Conservation (phyloP, 2,329 filamentous ascomycete species). For the Colletotrichum caudatum region DNA sequence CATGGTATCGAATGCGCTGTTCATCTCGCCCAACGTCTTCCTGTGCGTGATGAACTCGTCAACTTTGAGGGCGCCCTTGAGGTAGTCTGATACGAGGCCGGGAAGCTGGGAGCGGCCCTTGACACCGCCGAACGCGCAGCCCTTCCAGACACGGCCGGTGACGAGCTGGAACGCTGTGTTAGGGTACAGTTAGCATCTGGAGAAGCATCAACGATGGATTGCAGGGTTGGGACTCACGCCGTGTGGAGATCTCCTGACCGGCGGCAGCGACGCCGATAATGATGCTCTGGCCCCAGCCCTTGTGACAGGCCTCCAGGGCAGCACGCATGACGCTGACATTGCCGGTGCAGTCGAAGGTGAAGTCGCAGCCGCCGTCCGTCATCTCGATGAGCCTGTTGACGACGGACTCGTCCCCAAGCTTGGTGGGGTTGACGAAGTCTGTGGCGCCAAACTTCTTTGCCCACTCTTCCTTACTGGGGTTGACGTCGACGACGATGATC, state of each 20-base stretch:
- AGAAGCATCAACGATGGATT: not conserved
- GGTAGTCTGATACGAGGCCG: constrained; percentile 88
- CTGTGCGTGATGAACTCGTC: constrained; percentile 99
- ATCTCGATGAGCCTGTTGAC: constrained; percentile 95
- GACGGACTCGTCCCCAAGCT: constrained; percentile 82
- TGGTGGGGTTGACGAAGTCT: constrained; percentile 93
- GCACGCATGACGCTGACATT: constrained; percentile 97
- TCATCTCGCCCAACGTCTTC: constrained; percentile 85
- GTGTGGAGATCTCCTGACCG: constrained; percentile 93
- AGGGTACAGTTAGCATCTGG: constrained; percentile 7
- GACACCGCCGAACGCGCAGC: constrained; percentile 97
- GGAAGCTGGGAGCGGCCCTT: constrained; percentile 96
- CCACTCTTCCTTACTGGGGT: constrained; percentile 93
- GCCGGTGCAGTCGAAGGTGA: constrained; percentile 99
- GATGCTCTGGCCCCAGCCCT: constrained; percentile 98
- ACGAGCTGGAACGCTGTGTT: constrained; percentile 93
- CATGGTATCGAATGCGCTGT: constrained; percentile 92
- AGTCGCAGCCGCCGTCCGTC: constrained; percentile 98
- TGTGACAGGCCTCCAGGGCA: constrained; percentile 97
- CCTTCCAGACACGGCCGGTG: constrained; percentile 97
- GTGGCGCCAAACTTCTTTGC: constrained; percentile 94
- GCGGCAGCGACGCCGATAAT: constrained; percentile 97
- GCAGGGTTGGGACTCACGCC: constrained; percentile 73
- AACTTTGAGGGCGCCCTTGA: constrained; percentile 91
- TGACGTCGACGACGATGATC: constrained; percentile 82